phyloP scores from a whole-genome alignment of 2,329 filamentous ascomycete species.

The Colletotrichum zoysiae region DNA sequence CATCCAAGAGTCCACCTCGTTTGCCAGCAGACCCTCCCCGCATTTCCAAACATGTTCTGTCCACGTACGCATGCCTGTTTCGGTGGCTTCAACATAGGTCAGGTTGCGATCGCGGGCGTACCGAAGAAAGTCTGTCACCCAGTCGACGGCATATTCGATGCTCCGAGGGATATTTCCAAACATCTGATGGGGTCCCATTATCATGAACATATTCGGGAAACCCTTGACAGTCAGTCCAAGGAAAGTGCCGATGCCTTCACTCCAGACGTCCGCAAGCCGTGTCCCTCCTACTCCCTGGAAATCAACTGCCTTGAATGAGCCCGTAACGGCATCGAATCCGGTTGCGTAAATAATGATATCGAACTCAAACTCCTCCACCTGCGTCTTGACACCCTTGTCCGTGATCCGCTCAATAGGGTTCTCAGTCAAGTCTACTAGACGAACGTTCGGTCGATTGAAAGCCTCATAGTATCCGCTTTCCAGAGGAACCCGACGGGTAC shows the following conservation, averaged over 20 bases:
- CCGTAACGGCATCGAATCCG: constrained; percentile 54
- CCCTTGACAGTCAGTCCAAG: constrained; percentile 57
- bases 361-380: constrained; percentile 48
- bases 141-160: constrained; percentile 58
- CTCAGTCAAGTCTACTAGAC: constrained; percentile 59
- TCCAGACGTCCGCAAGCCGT: constrained; percentile 51
- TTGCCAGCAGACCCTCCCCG: constrained; percentile 57
- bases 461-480: constrained; percentile 64
- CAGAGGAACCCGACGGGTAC: constrained; percentile 53
- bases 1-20: constrained; percentile 67
- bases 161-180: constrained; percentile 58
- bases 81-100: constrained; percentile 55
- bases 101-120: constrained; percentile 50
- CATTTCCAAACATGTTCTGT: constrained; percentile 62
- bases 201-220: constrained; percentile 64
- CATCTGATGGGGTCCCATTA: constrained; percentile 58
- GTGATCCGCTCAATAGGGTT: constrained; percentile 56
- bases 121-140: constrained; percentile 53
- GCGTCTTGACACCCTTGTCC: constrained; percentile 51
- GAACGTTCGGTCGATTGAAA: constrained; percentile 60
- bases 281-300: constrained; percentile 48
- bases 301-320: constrained; percentile 51
- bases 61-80: constrained; percentile 56
- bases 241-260: constrained; percentile 51
- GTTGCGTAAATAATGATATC: constrained; percentile 58